These are phyloP conservation scores for Macrotyloma uniflorum DNA, from an alignment of 306 rosid genomes.

Conservation along the genomic window DNA sequence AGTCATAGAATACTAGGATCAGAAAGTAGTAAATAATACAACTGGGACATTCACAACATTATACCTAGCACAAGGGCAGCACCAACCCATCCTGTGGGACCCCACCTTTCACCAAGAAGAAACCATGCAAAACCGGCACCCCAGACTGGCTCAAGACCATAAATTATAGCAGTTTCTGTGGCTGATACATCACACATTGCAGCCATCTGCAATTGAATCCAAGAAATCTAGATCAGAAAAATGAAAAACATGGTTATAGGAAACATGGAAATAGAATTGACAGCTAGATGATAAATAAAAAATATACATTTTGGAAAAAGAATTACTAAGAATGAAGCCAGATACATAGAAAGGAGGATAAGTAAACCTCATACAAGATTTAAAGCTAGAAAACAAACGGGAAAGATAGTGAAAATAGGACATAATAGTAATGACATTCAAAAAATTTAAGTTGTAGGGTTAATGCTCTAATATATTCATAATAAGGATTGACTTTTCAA, in stretches of 20 bases:
- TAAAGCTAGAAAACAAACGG: neutral
- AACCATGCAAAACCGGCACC: slow-evolving; percentile 85
- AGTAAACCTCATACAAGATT: neutral
- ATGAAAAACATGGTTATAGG: neutral
- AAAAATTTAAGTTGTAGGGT: neutral
- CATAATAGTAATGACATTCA: neutral
- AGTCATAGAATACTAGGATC: neutral
- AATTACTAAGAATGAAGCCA: neutral
- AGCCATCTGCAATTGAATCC: slow-evolving; percentile 55
- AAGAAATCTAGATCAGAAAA: slow-evolving; percentile 16
- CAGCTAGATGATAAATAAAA: neutral
- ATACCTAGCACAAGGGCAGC: slow-evolving; percentile 76
- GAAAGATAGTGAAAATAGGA: neutral
- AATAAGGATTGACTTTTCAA: neutral
- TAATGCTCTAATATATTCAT: neutral
- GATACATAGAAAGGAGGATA: neutral
- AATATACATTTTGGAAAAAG: too few relatives aligned
- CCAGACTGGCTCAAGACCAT: slow-evolving; percentile 84
- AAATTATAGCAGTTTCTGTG: slow-evolving; percentile 74
- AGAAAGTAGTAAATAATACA: neutral
- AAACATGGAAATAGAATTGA: neutral
- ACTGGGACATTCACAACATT: slow-evolving; percentile 18
- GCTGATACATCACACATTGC: slow-evolving; percentile 85
- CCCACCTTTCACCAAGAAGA: slow-evolving; percentile 88
- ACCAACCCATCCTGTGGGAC: slow-evolving; percentile 72